These are phyloP conservation scores for Mycena alexandri DNA, from an alignment of 768 basidiomycete species.

Conservation along the genomic window DNA sequence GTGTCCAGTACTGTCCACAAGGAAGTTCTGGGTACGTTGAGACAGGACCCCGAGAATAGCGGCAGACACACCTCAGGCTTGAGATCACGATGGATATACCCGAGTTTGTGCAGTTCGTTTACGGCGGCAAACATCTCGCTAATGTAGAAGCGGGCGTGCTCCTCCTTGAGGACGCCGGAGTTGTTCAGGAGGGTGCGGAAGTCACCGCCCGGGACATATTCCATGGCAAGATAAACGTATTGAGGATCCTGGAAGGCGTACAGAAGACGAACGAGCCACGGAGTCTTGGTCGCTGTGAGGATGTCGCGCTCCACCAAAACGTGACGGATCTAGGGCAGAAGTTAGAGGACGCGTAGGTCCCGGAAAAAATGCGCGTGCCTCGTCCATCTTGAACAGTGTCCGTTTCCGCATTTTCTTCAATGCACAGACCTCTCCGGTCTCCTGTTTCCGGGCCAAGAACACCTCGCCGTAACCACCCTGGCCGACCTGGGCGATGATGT, in stretches of 20 bases:
- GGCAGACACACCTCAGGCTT: conserved; percentile 90
- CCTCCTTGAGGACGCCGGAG: conserved; percentile 96
- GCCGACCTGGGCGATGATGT: conserved; percentile 98
- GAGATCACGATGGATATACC: conserved; percentile 97
- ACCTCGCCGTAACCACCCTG: conserved; percentile 99
- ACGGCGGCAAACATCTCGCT: conserved; percentile 98
- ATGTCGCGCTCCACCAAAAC: conserved; percentile 98
- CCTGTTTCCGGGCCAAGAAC: conserved; percentile 93
- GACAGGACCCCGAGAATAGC: neutral
- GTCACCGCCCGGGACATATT: conserved; percentile 93
- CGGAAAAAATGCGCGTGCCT: conserved; percentile 66
- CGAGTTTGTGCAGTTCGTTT: conserved; percentile 94
- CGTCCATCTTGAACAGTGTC: conserved; percentile 98
- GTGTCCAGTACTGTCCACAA: conserved; percentile 95
- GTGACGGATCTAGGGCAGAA: conserved; percentile 83
- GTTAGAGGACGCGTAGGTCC: conserved; percentile 20
- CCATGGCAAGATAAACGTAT: conserved; percentile 87
- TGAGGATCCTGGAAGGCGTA: conserved; percentile 97
- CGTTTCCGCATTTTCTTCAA: conserved; percentile 97
- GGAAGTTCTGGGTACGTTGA: conserved; percentile 75
- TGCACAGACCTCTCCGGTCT: conserved; percentile 96
- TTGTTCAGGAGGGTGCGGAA: conserved; percentile 98
- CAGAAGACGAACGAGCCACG: conserved; percentile 94
- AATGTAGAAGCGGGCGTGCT: conserved; percentile 97
- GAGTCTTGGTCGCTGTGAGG: conserved; percentile 95